Base-by-base conservation (phyloP, 2,329 filamentous ascomycete species). In the Fusarium sp. region DNA sequence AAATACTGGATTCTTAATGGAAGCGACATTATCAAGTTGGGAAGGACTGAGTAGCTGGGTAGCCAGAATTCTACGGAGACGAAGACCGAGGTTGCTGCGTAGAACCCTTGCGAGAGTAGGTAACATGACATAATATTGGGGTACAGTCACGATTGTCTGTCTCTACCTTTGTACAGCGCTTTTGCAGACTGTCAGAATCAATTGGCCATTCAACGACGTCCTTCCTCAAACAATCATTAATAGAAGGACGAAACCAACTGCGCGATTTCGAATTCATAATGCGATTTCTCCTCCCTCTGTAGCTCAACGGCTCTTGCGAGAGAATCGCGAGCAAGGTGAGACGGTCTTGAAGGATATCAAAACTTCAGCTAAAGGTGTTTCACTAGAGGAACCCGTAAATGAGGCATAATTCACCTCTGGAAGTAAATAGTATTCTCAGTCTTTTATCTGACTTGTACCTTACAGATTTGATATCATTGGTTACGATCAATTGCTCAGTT, bases 1-100 rank as follows among this genome's bases (percentile, higher is more conserved):
- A 89, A 86, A 84, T 88, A 80, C 68, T 93, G 91, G 91, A 76
- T 89, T 15, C 27, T 94, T 35, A 86, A 86, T 41, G 82, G 85
- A 74, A 78, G 77, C 25, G 92, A 94, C 66, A 92, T 94, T 76
- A 80, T 93, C n/a, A 85, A 84, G 73, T 79, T 93, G 68, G 92
- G 92, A n/a, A 86, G 86, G 75, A 86, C 85, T 25, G 89, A 89
- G 81, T 88, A 84, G 86, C 83, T 82, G 70, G 63, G 81, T 76
- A 70, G 81, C 16, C 49, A 68, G n/a, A 45, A 65, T 21, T 25
- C 63, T 31, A 27, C 55, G 11, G 70, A 72, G 42, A 25, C 37
- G 23, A 71, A 76, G 58, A 6, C 44, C 10, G 41, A 67, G 41
- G n/a, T 11, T 25, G 21, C 49, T 31, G 19, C 44, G 42, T 63